A percentile compares a stretch with the other conserved stretches of the same genome.
phyloP scores from a whole-genome alignment of 2,329 filamentous ascomycete species.

The Thelonectria blattea region DNA sequence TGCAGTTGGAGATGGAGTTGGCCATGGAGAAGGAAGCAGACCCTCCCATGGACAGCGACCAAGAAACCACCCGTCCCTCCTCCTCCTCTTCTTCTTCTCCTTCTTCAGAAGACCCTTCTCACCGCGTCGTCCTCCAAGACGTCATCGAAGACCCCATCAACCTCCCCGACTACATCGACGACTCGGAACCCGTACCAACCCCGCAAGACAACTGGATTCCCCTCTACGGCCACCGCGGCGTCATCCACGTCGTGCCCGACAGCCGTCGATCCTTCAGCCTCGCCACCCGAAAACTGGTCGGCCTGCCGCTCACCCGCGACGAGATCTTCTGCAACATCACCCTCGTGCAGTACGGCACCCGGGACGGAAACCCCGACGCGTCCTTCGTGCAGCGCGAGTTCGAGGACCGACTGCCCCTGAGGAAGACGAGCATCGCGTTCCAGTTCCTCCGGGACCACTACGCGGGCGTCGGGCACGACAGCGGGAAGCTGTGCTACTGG shows the following conservation, averaged over 20 bases:
- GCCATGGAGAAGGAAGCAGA: no score
- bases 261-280: constrained; percentile 29
- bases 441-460: constrained; percentile 17
- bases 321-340: background rate
- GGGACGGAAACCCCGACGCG: no score
- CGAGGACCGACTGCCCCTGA: constrained; percentile 20
- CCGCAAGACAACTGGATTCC: constrained; percentile 22
- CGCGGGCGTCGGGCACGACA: background rate
- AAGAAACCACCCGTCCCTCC: no score
- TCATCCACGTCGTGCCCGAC: constrained; percentile 32
- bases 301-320: constrained; percentile 11
- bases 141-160: background rate
- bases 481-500: constrained; percentile 24
- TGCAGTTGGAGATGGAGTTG: no score
- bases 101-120: no score
- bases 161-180: background rate
- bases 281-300: constrained; percentile 36
- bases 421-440: constrained; percentile 3
- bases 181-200: background rate
- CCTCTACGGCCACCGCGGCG: constrained; percentile 43
- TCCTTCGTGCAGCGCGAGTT: background rate
- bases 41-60: background rate
- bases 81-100: no score
- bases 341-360: constrained; percentile 25
- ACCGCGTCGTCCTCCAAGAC: background rate